Base-by-base conservation (phyloP, 495 filamentous ascomycete species). In the Apodospora peruviana region DNA sequence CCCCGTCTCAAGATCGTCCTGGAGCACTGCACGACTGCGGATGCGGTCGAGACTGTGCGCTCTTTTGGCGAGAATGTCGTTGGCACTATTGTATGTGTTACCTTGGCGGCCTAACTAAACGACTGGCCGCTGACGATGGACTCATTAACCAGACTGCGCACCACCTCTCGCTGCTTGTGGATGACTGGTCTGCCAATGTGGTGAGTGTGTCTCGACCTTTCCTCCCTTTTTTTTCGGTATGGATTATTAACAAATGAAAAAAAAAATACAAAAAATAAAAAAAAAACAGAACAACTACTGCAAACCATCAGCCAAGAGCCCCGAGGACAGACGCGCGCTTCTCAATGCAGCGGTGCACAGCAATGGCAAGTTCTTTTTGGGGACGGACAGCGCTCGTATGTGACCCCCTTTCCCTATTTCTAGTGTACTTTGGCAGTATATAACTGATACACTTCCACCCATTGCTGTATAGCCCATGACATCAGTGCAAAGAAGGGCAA, bases 21-120 rank as follows among this genome's bases (percentile, higher is more conserved):
- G 21, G 82, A 87, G 65, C 90, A 95, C 67, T 90, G 86, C 71
- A 93, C 86, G 22, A 90, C 87, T 1, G 83, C 81, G 1, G 86
- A 83, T n/a, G 91, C 87, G 0, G 69, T 95, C 12, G 82, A 86
- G 53, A 82, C 86, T 3, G 89, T 96, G 21, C 76, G 76, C 56
- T 71, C 78, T 29, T 89, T 85, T 58, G 88, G 88, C 0, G 78
- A 83, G 14, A 88, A 78, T 4, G 90, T 95, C 20, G 83, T 74
- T 1, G 84, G 74, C 49, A 89, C 75, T 10, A 84, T 91, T 48
- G 60, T 60, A 42, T 11, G 60, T 46, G 4, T 2, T 32, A 14
- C 5, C 5, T 18, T 25, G 11, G 84, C 78, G 11, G n/a, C n/a
- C n/a, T n/a, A n/a, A n/a, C n/a, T n/a, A n/a, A n/a, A n/a, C n/a